phyloP scores from a whole-genome alignment of 2,329 filamentous ascomycete genomes.

The Neonectria punicea region DNA sequence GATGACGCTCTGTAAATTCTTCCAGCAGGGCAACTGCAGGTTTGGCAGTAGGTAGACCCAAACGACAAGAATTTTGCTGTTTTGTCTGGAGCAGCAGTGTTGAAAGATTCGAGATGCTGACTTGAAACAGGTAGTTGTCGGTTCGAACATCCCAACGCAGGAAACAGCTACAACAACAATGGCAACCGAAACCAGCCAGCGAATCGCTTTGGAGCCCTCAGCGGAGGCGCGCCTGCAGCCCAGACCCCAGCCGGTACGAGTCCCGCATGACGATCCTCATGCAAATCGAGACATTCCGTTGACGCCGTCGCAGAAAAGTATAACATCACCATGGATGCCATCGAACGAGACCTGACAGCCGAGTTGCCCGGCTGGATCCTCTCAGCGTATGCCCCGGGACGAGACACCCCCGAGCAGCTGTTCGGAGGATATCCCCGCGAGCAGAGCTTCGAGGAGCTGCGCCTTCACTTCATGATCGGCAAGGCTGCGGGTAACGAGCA shows the following conservation, averaged over 20 bases:
- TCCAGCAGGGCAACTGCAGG: conserved; percentile 62
- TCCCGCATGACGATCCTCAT: not conserved
- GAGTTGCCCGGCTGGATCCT: conserved; percentile 87
- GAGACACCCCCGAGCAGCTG: conserved; percentile 81
- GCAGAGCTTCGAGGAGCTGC: conserved; percentile 88
- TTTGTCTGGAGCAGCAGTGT: not conserved
- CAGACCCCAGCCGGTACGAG: conserved; percentile 37
- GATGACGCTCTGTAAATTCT: conserved; percentile 61
- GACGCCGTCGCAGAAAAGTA: conserved; percentile 51
- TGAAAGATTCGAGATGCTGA: conserved; percentile 18
- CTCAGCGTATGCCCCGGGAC: conserved; percentile 84
- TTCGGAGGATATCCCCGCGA: conserved; percentile 84
- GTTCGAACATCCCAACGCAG: conserved; percentile 63
- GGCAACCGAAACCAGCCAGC: conserved; percentile 47
- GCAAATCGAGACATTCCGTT: conserved; percentile 16
- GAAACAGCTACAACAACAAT: conserved; percentile 31
- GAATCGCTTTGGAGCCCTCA: conserved; percentile 69
- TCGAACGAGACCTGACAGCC: conserved; percentile 73
- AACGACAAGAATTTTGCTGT: not conserved
- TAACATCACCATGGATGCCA: conserved; percentile 65
- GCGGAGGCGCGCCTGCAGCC: conserved; percentile 42
- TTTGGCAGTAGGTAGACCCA: conserved; percentile 57
- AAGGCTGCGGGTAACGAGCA: conserved; percentile 69
- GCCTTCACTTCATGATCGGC: conserved; percentile 75
- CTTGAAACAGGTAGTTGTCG: conserved; percentile 59